These are phyloP conservation scores for Sanghuangporus baumii DNA, from an alignment of 1,284 basidiomycete species.

Conservation along the genomic window DNA sequence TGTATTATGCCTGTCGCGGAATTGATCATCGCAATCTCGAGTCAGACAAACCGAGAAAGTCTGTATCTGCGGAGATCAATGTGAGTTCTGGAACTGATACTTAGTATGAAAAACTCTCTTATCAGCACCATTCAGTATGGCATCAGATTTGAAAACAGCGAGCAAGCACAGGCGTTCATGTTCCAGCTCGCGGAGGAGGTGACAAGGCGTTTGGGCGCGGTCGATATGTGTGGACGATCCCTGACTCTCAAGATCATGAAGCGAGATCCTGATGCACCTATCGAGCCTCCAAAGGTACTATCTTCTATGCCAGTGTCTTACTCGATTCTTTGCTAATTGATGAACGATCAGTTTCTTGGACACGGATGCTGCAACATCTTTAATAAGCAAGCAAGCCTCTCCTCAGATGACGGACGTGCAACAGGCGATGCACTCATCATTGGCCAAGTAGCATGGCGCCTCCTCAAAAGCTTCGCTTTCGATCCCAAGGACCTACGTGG, in stretches of 20 bases:
- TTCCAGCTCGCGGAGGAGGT: constrained; percentile 73
- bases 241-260: constrained; percentile 88
- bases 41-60: constrained; percentile 79
- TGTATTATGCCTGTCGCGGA: constrained; percentile 82
- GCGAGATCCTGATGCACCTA: constrained; percentile 78
- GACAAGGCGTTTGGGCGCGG: constrained; percentile 59
- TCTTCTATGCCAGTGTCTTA: background rate
- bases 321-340: background rate
- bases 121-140: constrained; percentile 64
- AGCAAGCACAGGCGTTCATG: constrained; percentile 78
- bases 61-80: constrained; percentile 89
- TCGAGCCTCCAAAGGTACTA: constrained; percentile 86
- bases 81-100: constrained; percentile 44
- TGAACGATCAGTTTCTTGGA: constrained; percentile 70
- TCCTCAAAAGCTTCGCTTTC: constrained; percentile 70
- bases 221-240: constrained; percentile 63
- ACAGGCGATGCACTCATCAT: constrained; percentile 73
- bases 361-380: constrained; percentile 86
- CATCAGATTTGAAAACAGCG: constrained; percentile 82
- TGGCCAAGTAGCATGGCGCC: constrained; percentile 71
- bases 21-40: constrained; percentile 78
- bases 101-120: too few relatives aligned
- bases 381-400: constrained; percentile 66
- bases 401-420: constrained; percentile 54
- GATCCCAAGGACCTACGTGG: constrained; percentile 89